Conservation (phyloP, 192 early-diverging fungal genomes). For the Podila minutissima region DNA sequence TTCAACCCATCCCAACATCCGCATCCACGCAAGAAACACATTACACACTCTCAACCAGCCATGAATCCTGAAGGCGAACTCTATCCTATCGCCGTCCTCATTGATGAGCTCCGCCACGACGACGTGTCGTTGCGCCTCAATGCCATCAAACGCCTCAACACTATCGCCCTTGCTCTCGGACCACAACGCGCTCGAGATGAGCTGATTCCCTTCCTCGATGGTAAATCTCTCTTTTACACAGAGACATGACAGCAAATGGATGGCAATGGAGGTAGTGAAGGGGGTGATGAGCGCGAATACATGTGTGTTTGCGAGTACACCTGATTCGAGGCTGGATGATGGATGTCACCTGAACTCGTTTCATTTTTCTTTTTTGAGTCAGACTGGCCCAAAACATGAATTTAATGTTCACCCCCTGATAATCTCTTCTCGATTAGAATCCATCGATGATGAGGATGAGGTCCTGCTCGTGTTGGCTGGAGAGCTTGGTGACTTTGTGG, state of each 20-base stretch:
- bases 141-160: slow-evolving; percentile 81
- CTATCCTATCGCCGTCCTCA: slow-evolving; percentile 89
- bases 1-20: background rate
- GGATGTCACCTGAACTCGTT: too few relatives aligned
- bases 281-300: background rate
- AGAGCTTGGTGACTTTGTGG: slow-evolving; percentile 93
- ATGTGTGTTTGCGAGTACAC: too few relatives aligned
- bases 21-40: background rate
- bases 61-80: slow-evolving; percentile 62
- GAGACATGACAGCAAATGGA: background rate
- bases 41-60: background rate
- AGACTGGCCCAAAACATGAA: too few relatives aligned
- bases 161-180: slow-evolving; percentile 94
- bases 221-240: slow-evolving; percentile 54
- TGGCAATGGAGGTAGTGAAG: too few relatives aligned
- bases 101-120: slow-evolving; percentile 95
- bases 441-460: slow-evolving; percentile 99
- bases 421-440: slow-evolving; percentile 68
- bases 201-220: slow-evolving; percentile 98
- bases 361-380: too few relatives aligned
- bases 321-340: too few relatives aligned
- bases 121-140: slow-evolving; percentile 86
- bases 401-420: too few relatives aligned
- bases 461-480: slow-evolving; percentile 94
- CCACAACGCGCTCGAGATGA: slow-evolving; percentile 94